Base-by-base conservation (phyloP, 2,329 filamentous ascomycete genomes). In the Verticillium alfalfae region DNA sequence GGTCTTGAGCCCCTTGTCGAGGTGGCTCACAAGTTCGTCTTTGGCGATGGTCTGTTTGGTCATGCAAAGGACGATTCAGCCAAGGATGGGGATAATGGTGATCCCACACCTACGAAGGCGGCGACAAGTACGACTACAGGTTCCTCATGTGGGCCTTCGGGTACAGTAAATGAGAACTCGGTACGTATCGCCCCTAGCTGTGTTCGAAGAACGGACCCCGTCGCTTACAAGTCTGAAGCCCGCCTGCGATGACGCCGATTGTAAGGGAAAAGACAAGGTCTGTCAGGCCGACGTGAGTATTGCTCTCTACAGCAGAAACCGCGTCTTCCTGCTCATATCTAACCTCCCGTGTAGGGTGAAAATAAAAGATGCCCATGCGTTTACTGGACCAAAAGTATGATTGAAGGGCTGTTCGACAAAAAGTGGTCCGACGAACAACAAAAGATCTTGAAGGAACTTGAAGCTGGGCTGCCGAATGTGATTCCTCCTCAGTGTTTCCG, bases 201-300 rank as follows among this genome's bases (percentile, higher is more conserved):
- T 41, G 12, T 41, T 41, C 39, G 13, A 15, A 7, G 36, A 41
- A 16, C 39, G 2, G 13, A n/a, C 39, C 39, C 39, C 39, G 16
- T 37, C 16, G 39, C 15, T 41, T 2, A 41, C 16, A 41, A 12
- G 6, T 15, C 2, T 6, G 13, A 62, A 62, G 61, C 61, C 61
- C 60, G 61, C 61, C 31, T 62, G 61, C 41, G 58, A 60, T 37
- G 58, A 62, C 54, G 13, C 36, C 26, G 54, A 62, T 38, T 62
- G 61, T 36, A 62, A 62, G 54, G 61, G 61, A 56, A 54, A 62
- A 34, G 58, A 36, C 6, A 57, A 60, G 22, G 34, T 62, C 18
- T 62, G 61, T 31, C 58, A 62, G 41, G 61, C 61, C 57, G 61
- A 60, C 12, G 61, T 62, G 38, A 57, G 36, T 52, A 12, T 22